Percentiles rank a stretch among this genome's conserved stretches.
Evolutionary conservation across 371 early-diverging fungal species (phyloP).

Genomic region (Mucor plumbeus): DNA sequence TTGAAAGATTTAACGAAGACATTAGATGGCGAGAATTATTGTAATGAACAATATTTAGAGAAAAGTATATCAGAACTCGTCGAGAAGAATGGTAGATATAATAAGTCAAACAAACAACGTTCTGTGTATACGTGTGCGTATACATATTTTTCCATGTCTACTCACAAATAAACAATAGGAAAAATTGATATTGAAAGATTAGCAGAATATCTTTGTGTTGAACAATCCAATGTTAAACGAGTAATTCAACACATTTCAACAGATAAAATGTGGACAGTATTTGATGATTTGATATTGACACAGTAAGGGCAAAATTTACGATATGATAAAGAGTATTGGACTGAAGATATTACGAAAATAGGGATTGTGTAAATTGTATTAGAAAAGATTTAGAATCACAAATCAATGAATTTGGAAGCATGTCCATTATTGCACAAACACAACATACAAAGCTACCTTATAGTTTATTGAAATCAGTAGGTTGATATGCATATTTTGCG

Average conservation of each 20-base stretch:
- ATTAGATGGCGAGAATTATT: constrained; percentile 24
- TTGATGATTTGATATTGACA: constrained; percentile 31
- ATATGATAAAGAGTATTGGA: background rate
- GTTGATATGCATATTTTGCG: background rate
- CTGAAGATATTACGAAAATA: background rate
- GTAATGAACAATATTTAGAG: constrained; percentile 10
- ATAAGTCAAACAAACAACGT: background rate
- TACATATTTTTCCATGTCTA: background rate
- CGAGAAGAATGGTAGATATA: constrained; percentile 11
- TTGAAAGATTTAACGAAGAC: constrained; percentile 14
- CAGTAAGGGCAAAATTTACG: constrained; percentile 9
- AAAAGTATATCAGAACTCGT: constrained; percentile 6
- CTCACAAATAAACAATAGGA: constrained; percentile 7
- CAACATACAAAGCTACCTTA: constrained; percentile 28
- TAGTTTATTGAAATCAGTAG: constrained; percentile 24
- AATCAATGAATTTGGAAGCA: background rate
- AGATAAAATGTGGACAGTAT: constrained; percentile 10
- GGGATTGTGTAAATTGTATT: background rate
- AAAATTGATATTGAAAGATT: constrained; percentile 18
- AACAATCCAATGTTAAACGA: constrained; percentile 3
- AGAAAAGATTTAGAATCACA: background rate
- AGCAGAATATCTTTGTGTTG: constrained; percentile 8
- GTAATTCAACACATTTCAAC: constrained; percentile 6
- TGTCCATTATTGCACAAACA: constrained; percentile 15
- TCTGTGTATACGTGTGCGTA: background rate